Conservation (phyloP, 2,329 filamentous ascomycete species). For the Fusarium gaditjirri region DNA sequence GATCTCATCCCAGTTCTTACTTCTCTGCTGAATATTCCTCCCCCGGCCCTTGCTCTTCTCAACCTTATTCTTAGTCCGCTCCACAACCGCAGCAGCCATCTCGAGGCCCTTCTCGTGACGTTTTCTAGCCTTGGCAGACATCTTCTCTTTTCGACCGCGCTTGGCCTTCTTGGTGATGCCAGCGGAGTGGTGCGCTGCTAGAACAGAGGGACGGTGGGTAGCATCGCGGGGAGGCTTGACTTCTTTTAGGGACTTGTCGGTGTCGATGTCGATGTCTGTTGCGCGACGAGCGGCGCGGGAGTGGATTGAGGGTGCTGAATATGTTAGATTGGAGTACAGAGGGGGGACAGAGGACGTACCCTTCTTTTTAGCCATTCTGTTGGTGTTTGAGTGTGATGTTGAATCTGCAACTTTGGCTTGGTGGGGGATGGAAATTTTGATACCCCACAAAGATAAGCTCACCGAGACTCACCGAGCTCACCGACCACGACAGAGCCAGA, state of each 20-base stretch:
- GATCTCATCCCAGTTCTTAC: constrained; percentile 68
- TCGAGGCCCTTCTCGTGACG: constrained; percentile 68
- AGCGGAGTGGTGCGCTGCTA: constrained; percentile 72
- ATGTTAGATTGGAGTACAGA: constrained; percentile 8
- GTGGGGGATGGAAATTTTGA: constrained; percentile 45
- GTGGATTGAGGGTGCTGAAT: constrained; percentile 70
- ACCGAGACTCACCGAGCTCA: constrained; percentile 41
- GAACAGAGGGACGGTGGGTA: constrained; percentile 68
- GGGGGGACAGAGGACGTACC: constrained; percentile 17
- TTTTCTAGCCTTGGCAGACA: constrained; percentile 65
- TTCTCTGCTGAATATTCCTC: constrained; percentile 58
- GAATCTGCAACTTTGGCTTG: constrained; percentile 27
- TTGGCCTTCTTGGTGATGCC: constrained; percentile 77
- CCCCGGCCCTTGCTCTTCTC: constrained; percentile 64
- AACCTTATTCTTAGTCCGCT: constrained; percentile 67
- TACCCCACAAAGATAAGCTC: constrained; percentile 43
- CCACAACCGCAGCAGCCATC: constrained; percentile 68
- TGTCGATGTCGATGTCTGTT: constrained; percentile 74
- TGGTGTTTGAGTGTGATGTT: constrained; percentile 24
- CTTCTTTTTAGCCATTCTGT: constrained; percentile 49
- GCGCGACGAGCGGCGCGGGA: constrained; percentile 81
- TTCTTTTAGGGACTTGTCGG: constrained; percentile 76
- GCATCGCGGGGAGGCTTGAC: constrained; percentile 56
- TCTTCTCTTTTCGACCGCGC: constrained; percentile 61
- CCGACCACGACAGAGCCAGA: neutral